Evolutionary conservation across 2,329 filamentous ascomycete genomes (phyloP), one percentile per base, ranked within the genome.

Genomic region (Claviceps digitariae): DNA sequence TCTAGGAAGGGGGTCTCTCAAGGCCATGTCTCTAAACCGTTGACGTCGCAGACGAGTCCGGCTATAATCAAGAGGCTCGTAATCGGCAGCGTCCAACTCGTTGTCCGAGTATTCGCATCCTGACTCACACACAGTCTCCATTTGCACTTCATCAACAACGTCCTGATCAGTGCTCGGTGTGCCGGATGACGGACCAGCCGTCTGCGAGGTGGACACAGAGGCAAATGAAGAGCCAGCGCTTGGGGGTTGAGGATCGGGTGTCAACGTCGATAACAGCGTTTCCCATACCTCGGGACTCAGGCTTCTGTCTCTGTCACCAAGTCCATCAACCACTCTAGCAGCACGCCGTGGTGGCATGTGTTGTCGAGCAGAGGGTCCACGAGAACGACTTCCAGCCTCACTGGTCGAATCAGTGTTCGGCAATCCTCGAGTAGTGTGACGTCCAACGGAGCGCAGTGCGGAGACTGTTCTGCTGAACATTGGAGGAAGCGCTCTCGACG

Each of bases 271-370:
- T 54, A 90, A 73, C 52, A 96, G 81, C 3, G 83, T 88, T 55
- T 91, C 85, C 90, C 90, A 96, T 1, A 75, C 75, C 52, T 85
- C 84, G 1, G 85, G 84, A 63, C 84, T 90, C n/a, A 88, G 71
- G 66, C 89, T 95, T 60, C 89, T 82, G 57, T 88, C 81, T 55
- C 90, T 85, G 67, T 95, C 89, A 40, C 89, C 90, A 17, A 95
- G 77, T 4, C 89, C 89, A 66, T 94, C 84, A 1, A 85, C 48
- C 4, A 56, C 59, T 17, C 55, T 48, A 15, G 46, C 34, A 29
- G 51, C 52, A n/a, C 54, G 56, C 25, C 36, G 40, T 49, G 7
- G 10, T 38, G 55, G 49, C 36, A 44, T 17, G 51, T 41, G 23
- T 48, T 48, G 47, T 45, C 56, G 41, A 45, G 51, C 36, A 51